Base-by-base conservation (phyloP, 805 yeast species). In the Kodamaea neixiangensis region DNA sequence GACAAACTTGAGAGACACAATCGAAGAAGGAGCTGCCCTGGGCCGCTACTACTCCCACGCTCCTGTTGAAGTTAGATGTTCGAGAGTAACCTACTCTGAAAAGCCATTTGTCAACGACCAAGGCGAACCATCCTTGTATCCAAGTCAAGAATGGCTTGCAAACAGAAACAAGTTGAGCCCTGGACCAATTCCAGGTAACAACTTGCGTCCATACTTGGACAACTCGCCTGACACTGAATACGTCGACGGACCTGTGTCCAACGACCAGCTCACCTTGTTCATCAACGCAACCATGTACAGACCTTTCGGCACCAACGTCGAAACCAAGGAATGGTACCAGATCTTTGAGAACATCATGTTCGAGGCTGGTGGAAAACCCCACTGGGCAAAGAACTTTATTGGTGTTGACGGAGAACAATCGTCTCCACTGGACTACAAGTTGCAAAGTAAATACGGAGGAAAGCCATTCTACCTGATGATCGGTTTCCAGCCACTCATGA, bases 371-470 rank as follows among this genome's bases (percentile, higher is more conserved):
- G 99, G 99, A 41, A 88, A 85, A 66, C 99, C 99, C 1, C 99
- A 93, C 68, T 93, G 99, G 99, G 99, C 99, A 14, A 93, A 93
- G 75, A 92, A 91, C 68, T 93, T 90, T 67, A 74, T 88, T 50
- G 96, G 96, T 1, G 58, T 72, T 44, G 65, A 63, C 13, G 72
- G 71, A 9, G 71, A 80, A 2, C 69, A 69, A 52, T 59, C 58
- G 51, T 55, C 71, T 2, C 56, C 53, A 7, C 66, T 55, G 46
- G 80, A 77, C 47, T 65, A 73, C 44, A 64, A 72, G 39, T 74
- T 71, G 49, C 78, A 74, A 57, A 50, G 69, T 46, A 59, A 56
- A 11, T 72, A 58, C 55, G 78, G 78, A 2, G 79, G 76, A 0
- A 70, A 72, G 48, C 85, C 81, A 54, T 69, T 66, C 56, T 86